A percentile compares a stretch with the other conserved stretches of the same genome.
These are phyloP conservation scores for Amaranthus hypochondriacus DNA, from an alignment of 148 eudicot species.

Conservation along the genomic window DNA sequence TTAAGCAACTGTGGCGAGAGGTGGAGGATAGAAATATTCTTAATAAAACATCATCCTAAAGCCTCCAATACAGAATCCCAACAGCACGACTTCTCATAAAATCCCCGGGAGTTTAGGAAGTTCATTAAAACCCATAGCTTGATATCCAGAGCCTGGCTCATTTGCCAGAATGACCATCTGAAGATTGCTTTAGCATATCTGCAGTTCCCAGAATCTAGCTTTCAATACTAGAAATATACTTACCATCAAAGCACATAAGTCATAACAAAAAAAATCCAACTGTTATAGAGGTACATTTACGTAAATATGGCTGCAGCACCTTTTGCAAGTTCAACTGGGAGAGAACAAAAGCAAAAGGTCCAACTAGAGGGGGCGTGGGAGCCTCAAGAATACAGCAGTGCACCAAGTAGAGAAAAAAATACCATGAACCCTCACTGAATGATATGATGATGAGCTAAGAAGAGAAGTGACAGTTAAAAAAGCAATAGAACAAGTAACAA, in stretches of 20 bases:
- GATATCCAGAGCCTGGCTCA: conserved; percentile 59
- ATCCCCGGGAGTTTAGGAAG: conserved; percentile 39
- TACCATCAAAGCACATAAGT: conserved; percentile 15
- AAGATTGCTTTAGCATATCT: conserved; percentile 64
- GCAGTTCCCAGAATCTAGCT: conserved; percentile 64
- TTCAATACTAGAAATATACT: conserved; percentile 39
- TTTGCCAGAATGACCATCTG: conserved; percentile 52
- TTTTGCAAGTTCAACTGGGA: neutral
- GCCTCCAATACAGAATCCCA: conserved; percentile 31
- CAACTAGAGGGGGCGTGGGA: neutral
- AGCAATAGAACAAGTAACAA: neutral
- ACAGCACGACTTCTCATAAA: conserved; percentile 33
- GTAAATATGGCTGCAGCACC: neutral
- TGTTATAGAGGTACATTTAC: neutral
- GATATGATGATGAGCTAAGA: neutral
- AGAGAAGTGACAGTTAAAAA: neutral
- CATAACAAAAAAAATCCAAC: conserved; percentile 8
- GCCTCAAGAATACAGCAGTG: neutral
- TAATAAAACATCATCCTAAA: conserved; percentile 39
- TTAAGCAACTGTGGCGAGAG: conserved; percentile 39
- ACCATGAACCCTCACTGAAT: neutral
- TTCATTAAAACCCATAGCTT: conserved; percentile 47
- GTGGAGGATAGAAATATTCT: conserved; percentile 36
- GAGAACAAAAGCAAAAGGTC: neutral
- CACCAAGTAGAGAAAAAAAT: neutral